A percentile compares a stretch with the other conserved stretches of the same genome.
phyloP scores from a whole-genome alignment of 768 basidiomycete genomes.

The Russula sp. region DNA sequence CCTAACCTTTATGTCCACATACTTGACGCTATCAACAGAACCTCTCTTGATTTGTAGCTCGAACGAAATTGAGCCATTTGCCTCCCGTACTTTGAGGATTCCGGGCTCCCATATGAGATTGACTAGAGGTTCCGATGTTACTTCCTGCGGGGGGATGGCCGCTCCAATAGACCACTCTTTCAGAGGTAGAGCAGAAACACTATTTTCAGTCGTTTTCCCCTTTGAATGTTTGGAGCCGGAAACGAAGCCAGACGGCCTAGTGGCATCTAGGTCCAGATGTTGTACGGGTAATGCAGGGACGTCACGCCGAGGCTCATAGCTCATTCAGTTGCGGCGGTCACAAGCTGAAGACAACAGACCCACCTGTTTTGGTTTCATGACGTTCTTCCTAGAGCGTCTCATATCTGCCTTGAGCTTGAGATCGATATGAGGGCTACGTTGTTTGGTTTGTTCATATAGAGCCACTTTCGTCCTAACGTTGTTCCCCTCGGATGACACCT shows the following conservation, averaged over 20 bases:
- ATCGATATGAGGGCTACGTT: neutral
- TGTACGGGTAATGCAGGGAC: neutral
- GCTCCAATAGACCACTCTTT: slow-evolving; percentile 8
- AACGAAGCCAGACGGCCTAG: slow-evolving; percentile 5
- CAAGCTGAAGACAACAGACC: neutral
- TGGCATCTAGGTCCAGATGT: neutral
- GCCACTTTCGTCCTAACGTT: neutral
- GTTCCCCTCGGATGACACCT: neutral
- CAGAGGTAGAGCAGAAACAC: neutral
- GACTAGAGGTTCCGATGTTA: neutral
- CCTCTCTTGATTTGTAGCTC: neutral
- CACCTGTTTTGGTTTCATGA: slow-evolving; percentile 11
- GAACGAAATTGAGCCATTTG: neutral
- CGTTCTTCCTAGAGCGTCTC: neutral
- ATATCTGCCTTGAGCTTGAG: neutral
- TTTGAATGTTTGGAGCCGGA: neutral
- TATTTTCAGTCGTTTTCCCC: neutral
- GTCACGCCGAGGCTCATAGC: neutral
- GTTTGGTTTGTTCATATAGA: neutral
- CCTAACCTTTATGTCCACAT: slow-evolving; percentile 6
- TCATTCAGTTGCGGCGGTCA: neutral
- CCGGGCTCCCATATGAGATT: neutral
- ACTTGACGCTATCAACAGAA: neutral
- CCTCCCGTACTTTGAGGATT: slow-evolving; percentile 1
- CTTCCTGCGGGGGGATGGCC: neutral